Evolutionary conservation across 306 rosid genomes (phyloP).

Genomic region (Astragalus glycyphyllos): DNA sequence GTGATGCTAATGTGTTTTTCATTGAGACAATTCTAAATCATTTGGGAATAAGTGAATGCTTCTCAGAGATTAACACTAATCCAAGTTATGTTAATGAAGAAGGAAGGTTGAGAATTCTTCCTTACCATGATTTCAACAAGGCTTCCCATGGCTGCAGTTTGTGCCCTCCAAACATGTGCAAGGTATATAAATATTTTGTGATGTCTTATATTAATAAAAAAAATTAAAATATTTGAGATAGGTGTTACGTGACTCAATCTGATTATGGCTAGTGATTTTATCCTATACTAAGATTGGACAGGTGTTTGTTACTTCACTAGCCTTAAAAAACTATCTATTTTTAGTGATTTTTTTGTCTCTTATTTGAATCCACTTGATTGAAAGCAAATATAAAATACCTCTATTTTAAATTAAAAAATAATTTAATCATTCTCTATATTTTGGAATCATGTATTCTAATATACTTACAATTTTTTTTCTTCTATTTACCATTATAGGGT

Average conservation of each 20-base stretch:
- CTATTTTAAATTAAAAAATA: too few relatives aligned
- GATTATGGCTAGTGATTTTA: conserved; percentile 20
- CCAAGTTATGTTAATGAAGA: conserved; percentile 68
- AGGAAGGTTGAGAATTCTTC: conserved; percentile 63
- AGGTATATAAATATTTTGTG: conserved; percentile 56
- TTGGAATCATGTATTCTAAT: neutral
- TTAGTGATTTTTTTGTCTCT: too few relatives aligned
- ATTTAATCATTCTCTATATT: neutral
- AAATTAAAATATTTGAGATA: neutral
- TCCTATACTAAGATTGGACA: neutral
- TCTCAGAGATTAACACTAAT: conserved; percentile 76
- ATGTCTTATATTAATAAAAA: too few relatives aligned
- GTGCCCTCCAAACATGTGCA: conserved; percentile 91
- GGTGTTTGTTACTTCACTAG: too few relatives aligned
- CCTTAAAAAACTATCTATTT: too few relatives aligned
- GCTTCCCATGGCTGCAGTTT: conserved; percentile 62
- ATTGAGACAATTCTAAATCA: conserved; percentile 75
- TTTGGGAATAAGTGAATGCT: conserved; percentile 62
- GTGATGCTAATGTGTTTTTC: conserved; percentile 76
- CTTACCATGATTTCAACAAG: conserved; percentile 60
- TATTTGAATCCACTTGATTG: too few relatives aligned
- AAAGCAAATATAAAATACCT: too few relatives aligned
- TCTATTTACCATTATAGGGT: conserved; percentile 43
- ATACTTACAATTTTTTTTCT: neutral
- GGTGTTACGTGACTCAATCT: conserved; percentile 27